Base-by-base conservation (phyloP, 2,329 filamentous ascomycete species). In the Aspergillus sp. region DNA sequence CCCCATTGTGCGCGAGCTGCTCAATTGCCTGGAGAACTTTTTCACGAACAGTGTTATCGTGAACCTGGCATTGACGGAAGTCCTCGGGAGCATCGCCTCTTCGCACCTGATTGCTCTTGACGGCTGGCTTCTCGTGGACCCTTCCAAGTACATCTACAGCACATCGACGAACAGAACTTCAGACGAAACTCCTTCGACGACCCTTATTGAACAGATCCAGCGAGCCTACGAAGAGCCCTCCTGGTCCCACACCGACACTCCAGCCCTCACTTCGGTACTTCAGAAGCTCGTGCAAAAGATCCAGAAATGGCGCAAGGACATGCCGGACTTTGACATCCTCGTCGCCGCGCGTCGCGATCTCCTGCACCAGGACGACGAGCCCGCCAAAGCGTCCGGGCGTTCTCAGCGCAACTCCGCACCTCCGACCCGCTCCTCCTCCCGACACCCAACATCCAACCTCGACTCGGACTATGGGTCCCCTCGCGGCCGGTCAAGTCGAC, bases 31-130 rank as follows among this genome's bases (percentile, higher is more conserved):
- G 10, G 84, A 89, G 48, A 88, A 84, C 0, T 99, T 98, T 70
- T 92, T 97, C 68, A 84, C 91, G 5, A 99, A 99, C 68, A 89
- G 92, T 2, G 88, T 98, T 2, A 92, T 97, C 68, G 93, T 90
- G 2, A 99, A 99, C 67, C 80, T 99, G 3, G 90, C 90, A 0
- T 82, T 97, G 1, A 98, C 94, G 0, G 91, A 96, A 69, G 85
- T 90, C 0, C 82, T 98, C 47, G 85, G 96, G 27, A 90, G 91
- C 65, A 81, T 99, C 42, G 90, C 90, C 10, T 87, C 90, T 0
- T 98, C 95, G 68, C 90, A 92, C 5, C 90, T 91, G 64, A 89
- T 96, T 71, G 87, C 88, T 19, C 83, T 97, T 11, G 92, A 97
- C 70, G 90, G 90, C n/a, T 99, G 95, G 94, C 80, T 98, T 30